These are phyloP conservation scores for Lenzites betulinus DNA, from an alignment of 768 basidiomycete genomes.

Conservation along the genomic window DNA sequence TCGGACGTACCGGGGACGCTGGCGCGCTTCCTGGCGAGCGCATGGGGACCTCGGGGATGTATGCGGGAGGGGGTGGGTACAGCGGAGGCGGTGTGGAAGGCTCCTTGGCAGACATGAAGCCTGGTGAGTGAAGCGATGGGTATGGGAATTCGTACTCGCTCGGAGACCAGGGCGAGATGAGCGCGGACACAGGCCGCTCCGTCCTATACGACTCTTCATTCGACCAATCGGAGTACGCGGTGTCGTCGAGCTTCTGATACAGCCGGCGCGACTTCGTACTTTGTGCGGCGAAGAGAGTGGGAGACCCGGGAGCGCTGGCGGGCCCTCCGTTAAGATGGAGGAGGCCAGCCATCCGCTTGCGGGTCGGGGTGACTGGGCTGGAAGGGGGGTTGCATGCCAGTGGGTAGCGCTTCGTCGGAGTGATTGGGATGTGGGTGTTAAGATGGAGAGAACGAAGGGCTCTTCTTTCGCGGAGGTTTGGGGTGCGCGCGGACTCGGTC, in stretches of 20 bases:
- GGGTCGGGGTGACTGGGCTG: not conserved
- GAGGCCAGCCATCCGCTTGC: constrained; percentile 25
- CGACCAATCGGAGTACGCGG: constrained; percentile 6
- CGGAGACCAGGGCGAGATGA: constrained; percentile 31
- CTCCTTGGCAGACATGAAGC: not conserved
- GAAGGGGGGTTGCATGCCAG: not conserved
- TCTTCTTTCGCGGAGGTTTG: constrained; percentile 13
- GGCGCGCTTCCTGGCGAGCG: constrained; percentile 12
- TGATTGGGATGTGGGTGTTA: not conserved
- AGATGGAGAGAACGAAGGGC: constrained; percentile 14
- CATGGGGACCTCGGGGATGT: constrained; percentile 24
- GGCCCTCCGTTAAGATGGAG: constrained; percentile 14
- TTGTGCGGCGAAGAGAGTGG: not conserved
- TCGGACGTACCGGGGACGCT: not conserved
- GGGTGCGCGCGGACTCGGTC: not conserved
- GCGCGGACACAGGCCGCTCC: constrained; percentile 20
- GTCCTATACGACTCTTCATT: constrained; percentile 7
- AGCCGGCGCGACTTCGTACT: constrained; percentile 5
- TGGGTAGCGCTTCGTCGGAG: constrained; percentile 9
- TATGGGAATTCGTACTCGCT: constrained; percentile 25
- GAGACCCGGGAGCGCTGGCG: constrained; percentile 5
- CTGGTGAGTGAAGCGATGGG: constrained; percentile 12
- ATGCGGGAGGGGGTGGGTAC: constrained; percentile 28
- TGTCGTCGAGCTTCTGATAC: constrained; percentile 18
- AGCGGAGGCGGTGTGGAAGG: constrained; percentile 21